Conservation (phyloP, 192 early-diverging fungal genomes). For the Entomortierella parvispora region DNA sequence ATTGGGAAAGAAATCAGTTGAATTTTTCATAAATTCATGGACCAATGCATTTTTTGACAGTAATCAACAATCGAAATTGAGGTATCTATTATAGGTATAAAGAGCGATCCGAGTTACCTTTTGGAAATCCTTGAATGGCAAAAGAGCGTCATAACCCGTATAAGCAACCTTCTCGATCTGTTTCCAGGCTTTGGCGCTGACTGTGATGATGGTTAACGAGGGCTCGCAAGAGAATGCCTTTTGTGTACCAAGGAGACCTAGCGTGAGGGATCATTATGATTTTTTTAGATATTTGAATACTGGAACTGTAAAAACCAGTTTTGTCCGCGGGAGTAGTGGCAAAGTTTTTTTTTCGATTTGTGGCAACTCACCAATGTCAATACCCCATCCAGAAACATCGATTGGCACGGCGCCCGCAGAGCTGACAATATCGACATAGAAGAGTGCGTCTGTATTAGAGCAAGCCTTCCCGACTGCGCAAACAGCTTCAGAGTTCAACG, state of each 20-base stretch:
- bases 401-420: conserved; percentile 40
- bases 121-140: conserved; percentile 26
- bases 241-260: conserved; percentile 43
- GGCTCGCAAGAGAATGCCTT: conserved; percentile 46
- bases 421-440: conserved; percentile 47
- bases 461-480: conserved; percentile 22
- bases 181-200: conserved; percentile 44
- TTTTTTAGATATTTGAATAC: neutral
- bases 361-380: conserved; percentile 29
- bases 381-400: conserved; percentile 42
- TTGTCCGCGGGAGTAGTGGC: neutral
- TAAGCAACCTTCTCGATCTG: conserved; percentile 48
- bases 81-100: too few species aligned
- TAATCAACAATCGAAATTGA: too few species aligned
- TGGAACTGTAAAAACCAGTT: neutral
- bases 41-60: too few species aligned
- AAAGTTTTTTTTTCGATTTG: neutral
- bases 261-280: neutral
- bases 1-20: neutral
- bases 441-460: conserved; percentile 22
- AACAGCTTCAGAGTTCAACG: conserved; percentile 36
- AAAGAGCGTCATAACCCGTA: conserved; percentile 40
- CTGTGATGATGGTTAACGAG: conserved; percentile 29
- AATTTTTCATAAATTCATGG: too few species aligned
- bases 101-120: conserved; percentile 20